Evolutionary conservation across 129 eudicot genomes (phyloP).

Genomic region (Mikania micrantha): DNA sequence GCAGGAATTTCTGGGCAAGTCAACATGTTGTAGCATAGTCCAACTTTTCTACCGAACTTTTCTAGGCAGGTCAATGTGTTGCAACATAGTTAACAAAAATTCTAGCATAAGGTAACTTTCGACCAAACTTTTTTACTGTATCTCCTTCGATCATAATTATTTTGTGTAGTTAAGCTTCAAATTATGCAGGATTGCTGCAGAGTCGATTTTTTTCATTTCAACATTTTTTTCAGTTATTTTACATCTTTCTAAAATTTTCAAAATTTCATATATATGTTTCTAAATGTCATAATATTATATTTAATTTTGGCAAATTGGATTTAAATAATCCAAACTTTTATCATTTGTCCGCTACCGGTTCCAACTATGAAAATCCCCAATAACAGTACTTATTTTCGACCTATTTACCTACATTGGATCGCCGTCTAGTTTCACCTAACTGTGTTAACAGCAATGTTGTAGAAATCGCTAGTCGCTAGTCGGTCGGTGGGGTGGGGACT

Average conservation of each 20-base stretch:
- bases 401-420: too few species aligned
- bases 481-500: too few species aligned
- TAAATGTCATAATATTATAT: background rate
- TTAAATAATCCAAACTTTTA: too few species aligned
- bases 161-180: background rate
- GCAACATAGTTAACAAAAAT: background rate
- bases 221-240: too few species aligned
- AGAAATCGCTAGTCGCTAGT: too few species aligned
- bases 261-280: background rate
- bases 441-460: too few species aligned
- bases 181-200: background rate
- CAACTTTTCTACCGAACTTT: background rate
- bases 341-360: too few species aligned
- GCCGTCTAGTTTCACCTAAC: too few species aligned
- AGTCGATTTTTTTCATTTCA: background rate
- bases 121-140: background rate
- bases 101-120: conserved; percentile 22
- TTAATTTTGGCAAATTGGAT: too few species aligned
- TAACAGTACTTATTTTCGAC: too few species aligned
- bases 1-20: conserved; percentile 53
- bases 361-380: too few species aligned
- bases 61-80: background rate
- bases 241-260: too few species aligned
- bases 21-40: conserved; percentile 38
- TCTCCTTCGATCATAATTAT: background rate